These are phyloP conservation scores for Neurospora sp. DNA, from an alignment of 495 filamentous ascomycete genomes.

Conservation along the genomic window DNA sequence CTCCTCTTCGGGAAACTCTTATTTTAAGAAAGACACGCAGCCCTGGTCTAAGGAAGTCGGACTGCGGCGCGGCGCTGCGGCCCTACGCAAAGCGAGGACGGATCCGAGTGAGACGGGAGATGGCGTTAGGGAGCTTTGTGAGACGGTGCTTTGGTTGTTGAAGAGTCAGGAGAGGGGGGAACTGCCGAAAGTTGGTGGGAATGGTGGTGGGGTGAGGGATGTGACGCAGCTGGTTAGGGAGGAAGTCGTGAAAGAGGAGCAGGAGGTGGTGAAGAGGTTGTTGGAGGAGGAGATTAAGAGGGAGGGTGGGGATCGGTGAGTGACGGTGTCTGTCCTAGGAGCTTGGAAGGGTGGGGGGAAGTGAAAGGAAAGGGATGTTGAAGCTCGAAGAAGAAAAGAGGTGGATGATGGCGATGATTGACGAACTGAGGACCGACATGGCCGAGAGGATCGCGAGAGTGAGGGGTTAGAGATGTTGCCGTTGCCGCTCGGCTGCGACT, in stretches of 20 bases:
- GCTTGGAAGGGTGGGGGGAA: too few relatives aligned
- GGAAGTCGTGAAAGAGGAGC: constrained; percentile 23
- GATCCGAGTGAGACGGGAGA: constrained; percentile 29
- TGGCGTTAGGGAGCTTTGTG: constrained; percentile 37
- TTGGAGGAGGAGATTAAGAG: constrained; percentile 21
- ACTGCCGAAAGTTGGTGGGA: not conserved
- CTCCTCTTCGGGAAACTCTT: not conserved
- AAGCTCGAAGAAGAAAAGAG: too few relatives aligned
- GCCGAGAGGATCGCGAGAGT: too few relatives aligned
- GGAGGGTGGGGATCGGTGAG: not conserved
- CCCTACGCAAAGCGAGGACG: constrained; percentile 24
- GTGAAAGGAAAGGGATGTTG: too few relatives aligned
- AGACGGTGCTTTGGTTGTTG: constrained; percentile 30
- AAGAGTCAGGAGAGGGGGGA: not conserved
- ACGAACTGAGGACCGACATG: not conserved
- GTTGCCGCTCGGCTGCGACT: too few relatives aligned
- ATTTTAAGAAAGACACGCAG: constrained; percentile 2
- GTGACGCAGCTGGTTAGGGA: constrained; percentile 14
- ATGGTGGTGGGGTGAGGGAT: not conserved
- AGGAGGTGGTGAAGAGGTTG: constrained; percentile 24
- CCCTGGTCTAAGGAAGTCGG: constrained; percentile 33
- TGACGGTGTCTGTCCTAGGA: not conserved
- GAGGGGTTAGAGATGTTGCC: too few relatives aligned
- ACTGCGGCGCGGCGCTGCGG: constrained; percentile 25
- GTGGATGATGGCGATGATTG: not conserved